Conservation (phyloP, 257 asterid species). For the Solanum sitiens region DNA sequence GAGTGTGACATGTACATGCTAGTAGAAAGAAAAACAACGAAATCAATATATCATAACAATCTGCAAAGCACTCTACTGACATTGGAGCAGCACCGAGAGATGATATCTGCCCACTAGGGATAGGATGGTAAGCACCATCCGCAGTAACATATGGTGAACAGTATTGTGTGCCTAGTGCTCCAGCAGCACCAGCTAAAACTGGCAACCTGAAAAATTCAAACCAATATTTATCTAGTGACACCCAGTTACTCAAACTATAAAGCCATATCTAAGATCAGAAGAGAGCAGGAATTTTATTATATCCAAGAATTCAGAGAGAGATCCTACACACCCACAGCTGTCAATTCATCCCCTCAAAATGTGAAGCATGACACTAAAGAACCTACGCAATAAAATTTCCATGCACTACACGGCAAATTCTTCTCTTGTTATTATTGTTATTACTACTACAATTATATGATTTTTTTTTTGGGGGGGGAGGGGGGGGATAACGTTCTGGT, state of each 20-base stretch:
- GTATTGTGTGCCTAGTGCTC: constrained; percentile 76
- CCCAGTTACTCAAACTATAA: not conserved
- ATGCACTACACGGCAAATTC: not conserved
- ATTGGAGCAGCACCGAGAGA: constrained; percentile 43
- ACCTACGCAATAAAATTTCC: not conserved
- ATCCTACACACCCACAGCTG: not conserved
- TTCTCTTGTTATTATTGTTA: not conserved
- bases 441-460: too few relatives aligned
- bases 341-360: not conserved
- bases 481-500: not conserved
- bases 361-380: not conserved
- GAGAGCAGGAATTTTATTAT: not conserved
- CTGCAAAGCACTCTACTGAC: constrained; percentile 19
- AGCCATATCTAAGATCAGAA: not conserved
- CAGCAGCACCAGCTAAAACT: constrained; percentile 90
- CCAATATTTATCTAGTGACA: not conserved
- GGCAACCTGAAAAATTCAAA: constrained; percentile 54
- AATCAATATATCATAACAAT: not conserved
- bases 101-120: constrained; percentile 53
- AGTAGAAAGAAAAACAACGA: not conserved
- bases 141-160: constrained; percentile 67
- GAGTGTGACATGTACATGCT: not conserved
- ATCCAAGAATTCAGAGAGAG: not conserved
- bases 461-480: not conserved
- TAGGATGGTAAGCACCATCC: constrained; percentile 74